Conservation (phyloP, 805 yeast species). For the Cyberlindnera mississippiensis region DNA sequence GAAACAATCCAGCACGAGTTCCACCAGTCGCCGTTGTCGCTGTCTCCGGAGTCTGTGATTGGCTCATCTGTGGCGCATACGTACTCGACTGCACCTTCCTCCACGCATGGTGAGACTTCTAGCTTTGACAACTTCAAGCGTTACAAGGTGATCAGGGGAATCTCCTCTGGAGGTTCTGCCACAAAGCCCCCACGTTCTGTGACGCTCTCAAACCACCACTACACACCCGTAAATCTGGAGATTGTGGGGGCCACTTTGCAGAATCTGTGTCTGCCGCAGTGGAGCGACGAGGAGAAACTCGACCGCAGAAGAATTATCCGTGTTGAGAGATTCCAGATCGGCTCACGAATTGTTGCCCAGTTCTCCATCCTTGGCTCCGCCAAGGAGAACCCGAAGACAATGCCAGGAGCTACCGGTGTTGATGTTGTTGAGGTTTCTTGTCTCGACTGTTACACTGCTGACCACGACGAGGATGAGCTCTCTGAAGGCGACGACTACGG, state of each 20-base stretch:
- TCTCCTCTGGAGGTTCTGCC: constrained; percentile 54
- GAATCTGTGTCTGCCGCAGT: constrained; percentile 47
- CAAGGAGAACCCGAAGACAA: constrained; percentile 40
- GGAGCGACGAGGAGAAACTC: constrained; percentile 42
- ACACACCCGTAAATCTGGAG: constrained; percentile 45
- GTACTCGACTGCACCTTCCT: constrained; percentile 7
- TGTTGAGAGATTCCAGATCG: constrained; percentile 50
- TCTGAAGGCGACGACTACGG: constrained; percentile 29
- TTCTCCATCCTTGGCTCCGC: constrained; percentile 53
- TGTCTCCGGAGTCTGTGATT: constrained; percentile 18
- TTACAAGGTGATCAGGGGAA: constrained; percentile 50
- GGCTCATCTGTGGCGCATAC: constrained; percentile 8
- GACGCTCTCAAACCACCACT: constrained; percentile 29
- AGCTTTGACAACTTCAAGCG: constrained; percentile 2
- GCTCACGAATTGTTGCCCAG: constrained; percentile 41
- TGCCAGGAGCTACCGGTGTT: constrained; percentile 34
- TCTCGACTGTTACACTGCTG: constrained; percentile 40
- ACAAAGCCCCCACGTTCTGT: constrained; percentile 48
- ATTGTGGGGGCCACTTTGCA: constrained; percentile 42
- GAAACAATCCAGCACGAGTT: constrained; percentile 2
- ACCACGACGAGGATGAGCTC: constrained; percentile 32
- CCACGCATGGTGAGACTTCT: constrained; percentile 2
- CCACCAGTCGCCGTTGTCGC: constrained; percentile 13
- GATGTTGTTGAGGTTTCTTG: constrained; percentile 60
- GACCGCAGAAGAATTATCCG: constrained; percentile 57